Base-by-base conservation (phyloP, 768 basidiomycete genomes). In the Russula dissimulans region DNA sequence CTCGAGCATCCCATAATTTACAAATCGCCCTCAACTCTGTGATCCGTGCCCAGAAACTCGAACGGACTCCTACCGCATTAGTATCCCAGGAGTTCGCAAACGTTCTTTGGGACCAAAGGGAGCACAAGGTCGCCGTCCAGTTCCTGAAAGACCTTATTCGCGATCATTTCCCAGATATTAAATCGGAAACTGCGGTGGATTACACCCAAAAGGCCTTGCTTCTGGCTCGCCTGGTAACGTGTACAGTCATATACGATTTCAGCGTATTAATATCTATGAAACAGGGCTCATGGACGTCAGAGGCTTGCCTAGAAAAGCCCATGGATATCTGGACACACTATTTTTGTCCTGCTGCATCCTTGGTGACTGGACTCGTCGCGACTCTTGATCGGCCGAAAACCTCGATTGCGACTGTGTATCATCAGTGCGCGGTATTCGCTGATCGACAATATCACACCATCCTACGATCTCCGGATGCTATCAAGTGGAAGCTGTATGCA, bases 1-100 rank as follows among this genome's bases (percentile, higher is more conserved):
- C 95, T 14, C 79, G 94, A 18, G 69, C 76, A 41, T 79, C 83
- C 0, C 78, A 81, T 54, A 81, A 90, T 51, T 71, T 81, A 15
- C 94, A 97, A 67, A 81, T 93, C 39, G 91, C 95, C 0, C 72
- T 97, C 31, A 98, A 95, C 67, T 85, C 94, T 5, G 77, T 95
- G 41, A 77, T 90, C 34, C 81, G 82, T 31, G 91, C 92, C 0
- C 87, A 89, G 68, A 76, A 74, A 41, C 72, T 94, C 5, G 82
- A 82, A 60, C 68, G 62, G 1, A 64, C 57, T 1, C 69, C 78
- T 0, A 76, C 81, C 4, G 74, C 75, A n/a, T 76, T 79, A 32
- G 82, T 89, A 26, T 81, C 84, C 0, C 79, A 86, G 66, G 95
- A 97, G 69, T 92, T 91, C 66, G 87, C 95, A 15, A 82, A 86